These are phyloP conservation scores for Lentinula edodes DNA, from an alignment of 768 basidiomycete species.

Conservation along the genomic window DNA sequence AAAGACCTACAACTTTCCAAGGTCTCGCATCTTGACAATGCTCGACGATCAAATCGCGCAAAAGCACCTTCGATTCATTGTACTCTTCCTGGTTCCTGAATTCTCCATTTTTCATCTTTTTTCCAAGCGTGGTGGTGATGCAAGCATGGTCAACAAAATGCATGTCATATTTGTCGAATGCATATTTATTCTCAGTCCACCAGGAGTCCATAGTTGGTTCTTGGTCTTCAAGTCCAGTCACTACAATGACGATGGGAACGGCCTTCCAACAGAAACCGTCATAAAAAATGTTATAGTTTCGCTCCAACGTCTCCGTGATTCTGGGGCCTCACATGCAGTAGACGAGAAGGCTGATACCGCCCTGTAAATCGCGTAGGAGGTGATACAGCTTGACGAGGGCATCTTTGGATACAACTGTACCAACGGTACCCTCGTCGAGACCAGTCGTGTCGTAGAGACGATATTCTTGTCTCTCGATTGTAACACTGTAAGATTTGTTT, in stretches of 20 bases:
- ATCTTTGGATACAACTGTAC: slow-evolving; percentile 21
- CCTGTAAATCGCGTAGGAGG: slow-evolving; percentile 21
- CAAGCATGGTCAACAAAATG: slow-evolving; percentile 23
- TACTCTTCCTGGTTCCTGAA: slow-evolving; percentile 8
- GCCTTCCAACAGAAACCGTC: slow-evolving; percentile 30
- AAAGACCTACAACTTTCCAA: slow-evolving; percentile 14
- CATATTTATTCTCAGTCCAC: slow-evolving; percentile 21
- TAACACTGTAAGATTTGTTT: slow-evolving; percentile 17
- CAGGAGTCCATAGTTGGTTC: slow-evolving; percentile 21
- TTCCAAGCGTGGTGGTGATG: slow-evolving; percentile 19
- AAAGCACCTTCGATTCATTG: slow-evolving; percentile 16
- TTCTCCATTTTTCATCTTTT: not conserved
- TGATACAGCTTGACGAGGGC: slow-evolving; percentile 24
- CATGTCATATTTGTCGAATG: slow-evolving; percentile 23
- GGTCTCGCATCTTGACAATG: slow-evolving; percentile 13
- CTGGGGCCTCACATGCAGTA: slow-evolving; percentile 35
- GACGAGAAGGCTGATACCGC: slow-evolving; percentile 33
- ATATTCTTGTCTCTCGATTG: slow-evolving; percentile 13
- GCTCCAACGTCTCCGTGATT: slow-evolving; percentile 23
- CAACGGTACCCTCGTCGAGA: slow-evolving; percentile 21
- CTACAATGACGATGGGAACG: slow-evolving; percentile 31
- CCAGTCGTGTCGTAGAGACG: slow-evolving; percentile 27
- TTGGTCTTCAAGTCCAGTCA: slow-evolving; percentile 34
- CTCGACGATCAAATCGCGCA: slow-evolving; percentile 16
- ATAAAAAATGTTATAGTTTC: slow-evolving; percentile 33